phyloP scores from a whole-genome alignment of 202 grass and related monocot species.

The Cymbopogon flexuosus region DNA sequence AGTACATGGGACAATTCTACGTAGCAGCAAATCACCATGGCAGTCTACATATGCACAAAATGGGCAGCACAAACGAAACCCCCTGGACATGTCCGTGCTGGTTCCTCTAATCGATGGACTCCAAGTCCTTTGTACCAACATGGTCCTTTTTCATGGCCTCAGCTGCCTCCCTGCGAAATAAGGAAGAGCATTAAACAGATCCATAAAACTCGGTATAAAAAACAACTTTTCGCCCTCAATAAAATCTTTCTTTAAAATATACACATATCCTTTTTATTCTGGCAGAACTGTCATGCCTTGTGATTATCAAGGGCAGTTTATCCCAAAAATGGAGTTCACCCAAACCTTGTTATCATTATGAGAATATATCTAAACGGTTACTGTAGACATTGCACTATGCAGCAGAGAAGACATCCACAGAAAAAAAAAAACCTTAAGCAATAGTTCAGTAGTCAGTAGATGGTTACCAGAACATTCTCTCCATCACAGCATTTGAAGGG shows the following conservation, averaged over 20 bases:
- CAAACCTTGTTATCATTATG: neutral
- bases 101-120: slow-evolving; percentile 9
- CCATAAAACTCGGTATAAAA: too few species aligned
- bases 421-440: neutral
- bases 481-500: slow-evolving; percentile 27
- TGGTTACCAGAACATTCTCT: slow-evolving; percentile 18
- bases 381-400: neutral
- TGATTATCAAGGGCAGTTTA: neutral
- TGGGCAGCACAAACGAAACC: slow-evolving; percentile 1
- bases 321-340: neutral
- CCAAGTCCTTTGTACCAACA: neutral
- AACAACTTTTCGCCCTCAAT: neutral
- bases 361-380: neutral
- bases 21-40: neutral
- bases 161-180: slow-evolving; percentile 17
- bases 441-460: neutral
- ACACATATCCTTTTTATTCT: neutral
- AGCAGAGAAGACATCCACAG: neutral
- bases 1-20: neutral
- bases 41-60: neutral
- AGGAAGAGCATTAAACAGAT: neutral
- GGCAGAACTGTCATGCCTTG: neutral
- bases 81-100: neutral
- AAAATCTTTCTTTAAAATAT: neutral
- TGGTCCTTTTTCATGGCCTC: slow-evolving; percentile 31